These are phyloP conservation scores for Lentinula raphanica DNA, from an alignment of 768 basidiomycete species.

Conservation along the genomic window DNA sequence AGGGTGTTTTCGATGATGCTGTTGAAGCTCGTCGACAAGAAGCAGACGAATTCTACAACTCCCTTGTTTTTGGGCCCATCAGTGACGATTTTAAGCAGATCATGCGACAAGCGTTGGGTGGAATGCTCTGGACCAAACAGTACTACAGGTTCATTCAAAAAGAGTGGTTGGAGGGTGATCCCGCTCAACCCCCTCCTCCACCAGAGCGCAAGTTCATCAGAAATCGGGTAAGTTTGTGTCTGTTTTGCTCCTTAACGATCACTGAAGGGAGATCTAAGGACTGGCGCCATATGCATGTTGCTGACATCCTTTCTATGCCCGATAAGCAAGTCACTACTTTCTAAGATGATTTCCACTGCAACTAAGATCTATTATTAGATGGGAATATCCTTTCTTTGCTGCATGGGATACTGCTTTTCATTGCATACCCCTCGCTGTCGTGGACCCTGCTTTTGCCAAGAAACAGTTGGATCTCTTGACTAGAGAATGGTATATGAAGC, in stretches of 20 bases:
- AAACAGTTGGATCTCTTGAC: slow-evolving; percentile 95
- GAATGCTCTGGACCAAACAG: slow-evolving; percentile 99
- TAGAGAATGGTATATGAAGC: slow-evolving; percentile 99
- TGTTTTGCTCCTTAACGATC: background rate
- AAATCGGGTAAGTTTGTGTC: slow-evolving; percentile 56
- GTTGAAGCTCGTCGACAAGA: slow-evolving; percentile 90
- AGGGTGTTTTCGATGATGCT: slow-evolving; percentile 80
- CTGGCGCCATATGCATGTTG: slow-evolving; percentile 94
- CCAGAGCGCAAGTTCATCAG: slow-evolving; percentile 79
- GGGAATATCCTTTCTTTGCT: slow-evolving; percentile 99
- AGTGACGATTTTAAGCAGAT: slow-evolving; percentile 92
- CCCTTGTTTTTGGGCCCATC: slow-evolving; percentile 75
- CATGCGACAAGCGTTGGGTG: slow-evolving; percentile 91
- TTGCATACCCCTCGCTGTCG: slow-evolving; percentile 93
- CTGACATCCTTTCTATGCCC: slow-evolving; percentile 97
- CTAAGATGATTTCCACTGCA: background rate
- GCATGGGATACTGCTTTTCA: slow-evolving; percentile 99
- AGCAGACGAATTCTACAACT: slow-evolving; percentile 92
- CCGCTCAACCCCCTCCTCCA: slow-evolving; percentile 91
- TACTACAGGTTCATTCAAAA: slow-evolving; percentile 95
- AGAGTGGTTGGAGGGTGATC: slow-evolving; percentile 95
- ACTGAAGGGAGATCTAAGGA: slow-evolving; percentile 42
- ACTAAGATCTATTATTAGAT: slow-evolving; percentile 36
- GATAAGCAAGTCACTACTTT: slow-evolving; percentile 70
- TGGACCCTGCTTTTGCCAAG: slow-evolving; percentile 94